Conservation (phyloP, 768 basidiomycete genomes). For the Serendipita sp. region DNA sequence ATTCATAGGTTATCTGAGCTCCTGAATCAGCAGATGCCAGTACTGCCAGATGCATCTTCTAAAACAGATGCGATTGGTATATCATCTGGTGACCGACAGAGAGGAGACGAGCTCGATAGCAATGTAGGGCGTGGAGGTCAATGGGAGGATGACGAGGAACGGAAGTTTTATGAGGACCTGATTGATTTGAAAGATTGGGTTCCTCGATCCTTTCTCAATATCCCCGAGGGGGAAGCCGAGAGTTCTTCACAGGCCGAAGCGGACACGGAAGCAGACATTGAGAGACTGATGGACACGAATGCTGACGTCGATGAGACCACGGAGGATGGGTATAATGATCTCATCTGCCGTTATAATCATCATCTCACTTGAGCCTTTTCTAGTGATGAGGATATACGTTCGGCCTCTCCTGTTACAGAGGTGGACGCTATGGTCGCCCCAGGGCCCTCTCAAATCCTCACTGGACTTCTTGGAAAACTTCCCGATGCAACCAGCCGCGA, state of each 20-base stretch:
- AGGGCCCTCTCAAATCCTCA: constrained; percentile 86
- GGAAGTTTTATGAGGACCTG: constrained; percentile 83
- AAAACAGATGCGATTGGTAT: constrained; percentile 73
- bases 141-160: constrained; percentile 98
- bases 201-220: constrained; percentile 57
- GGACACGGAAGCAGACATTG: constrained; percentile 18
- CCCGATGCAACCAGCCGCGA: constrained; percentile 88
- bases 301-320: constrained; percentile 1
- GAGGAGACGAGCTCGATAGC: constrained; percentile 40
- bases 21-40: constrained; percentile 67
- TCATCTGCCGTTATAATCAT: constrained; percentile 26
- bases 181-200: constrained; percentile 86
- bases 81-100: constrained; percentile 32
- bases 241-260: constrained; percentile 15
- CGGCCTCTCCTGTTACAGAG: constrained; percentile 32
- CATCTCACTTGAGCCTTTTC: constrained; percentile 15
- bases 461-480: constrained; percentile 74
- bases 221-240: constrained; percentile 18
- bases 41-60: constrained; percentile 66
- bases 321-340: constrained; percentile 8
- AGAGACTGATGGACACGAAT: constrained; percentile 4
- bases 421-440: constrained; percentile 47
- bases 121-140: constrained; percentile 47
- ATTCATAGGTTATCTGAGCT: constrained; percentile 67
- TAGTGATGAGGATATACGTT: constrained; percentile 16